Evolutionary conservation across 352 stramenopile genomes (phyloP), one percentile per base, ranked within the genome.

Genomic region (Phytophthora palmivora): DNA sequence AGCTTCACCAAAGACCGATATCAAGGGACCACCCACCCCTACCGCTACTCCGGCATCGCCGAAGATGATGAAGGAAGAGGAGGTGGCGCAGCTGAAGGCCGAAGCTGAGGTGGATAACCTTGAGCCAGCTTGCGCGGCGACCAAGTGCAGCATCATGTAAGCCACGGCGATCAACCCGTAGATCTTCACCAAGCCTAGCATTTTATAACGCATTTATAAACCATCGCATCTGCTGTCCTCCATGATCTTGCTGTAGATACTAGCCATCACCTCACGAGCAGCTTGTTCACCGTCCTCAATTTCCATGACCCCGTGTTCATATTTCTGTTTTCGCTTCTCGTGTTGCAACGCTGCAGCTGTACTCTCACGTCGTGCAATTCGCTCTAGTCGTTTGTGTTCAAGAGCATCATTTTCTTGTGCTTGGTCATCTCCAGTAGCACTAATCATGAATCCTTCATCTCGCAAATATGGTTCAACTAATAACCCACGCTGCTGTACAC

Each of bases 401-500:
- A 45, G n/a, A 4, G 48, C 30, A 50, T 91, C 76, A 9, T 39
- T 22, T 14, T 49, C 52, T 8, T 69, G 57, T 16, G 37, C 51
- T 32, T 47, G 16, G 16, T 47, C 48, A 49, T 87, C 76, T 6
- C 64, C 71, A 16, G 53, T 39, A 4, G 64, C 48, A 10, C 63
- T 74, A 18, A 92, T 63, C 77, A 93, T 87, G 46, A 88, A 91
- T 6, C 84, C 84, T 24, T 88, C 78, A 14, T 70, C 68, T 19
- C 24, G 9, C 14, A 81, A 48, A 38, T 78, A 88, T 6, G 65
- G 57, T 4, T 87, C 79, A 2, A 71, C 75, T 14, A 81, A 48
- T n/a, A 86, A 8, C 0, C 82, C 84, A 22, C 80, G 74, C 32
- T 79, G 81, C 60, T 91, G 80, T 7, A 65, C 47, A n/a, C 84